These are phyloP conservation scores for Aspergillus sclerotiicarbonarius DNA, from an alignment of 495 filamentous ascomycete genomes.

Conservation along the genomic window DNA sequence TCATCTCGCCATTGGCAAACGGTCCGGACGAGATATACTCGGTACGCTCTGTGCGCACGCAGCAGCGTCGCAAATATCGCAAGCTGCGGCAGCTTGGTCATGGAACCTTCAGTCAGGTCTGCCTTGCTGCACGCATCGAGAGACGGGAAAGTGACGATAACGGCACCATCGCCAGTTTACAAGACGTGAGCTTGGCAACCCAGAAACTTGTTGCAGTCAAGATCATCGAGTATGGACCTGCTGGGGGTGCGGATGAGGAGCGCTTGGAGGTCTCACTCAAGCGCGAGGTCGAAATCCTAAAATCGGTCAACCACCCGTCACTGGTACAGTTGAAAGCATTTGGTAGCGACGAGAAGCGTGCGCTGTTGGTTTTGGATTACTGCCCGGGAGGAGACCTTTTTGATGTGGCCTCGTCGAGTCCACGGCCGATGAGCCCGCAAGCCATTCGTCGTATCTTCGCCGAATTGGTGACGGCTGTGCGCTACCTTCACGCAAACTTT, in stretches of 20 bases:
- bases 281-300: conserved; percentile 91
- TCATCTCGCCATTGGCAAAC: conserved; percentile 24
- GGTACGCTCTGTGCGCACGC: conserved; percentile 44
- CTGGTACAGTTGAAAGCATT: conserved; percentile 87
- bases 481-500: conserved; percentile 76
- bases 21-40: conserved; percentile 39
- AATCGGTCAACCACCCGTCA: conserved; percentile 80
- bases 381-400: conserved; percentile 94
- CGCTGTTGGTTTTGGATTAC: conserved; percentile 83
- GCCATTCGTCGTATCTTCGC: conserved; percentile 85
- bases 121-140: conserved; percentile 71
- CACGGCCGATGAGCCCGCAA: conserved; percentile 59
- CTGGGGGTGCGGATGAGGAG: conserved; percentile 85
- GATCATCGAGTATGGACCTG: conserved; percentile 89
- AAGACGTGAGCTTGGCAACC: conserved; percentile 48
- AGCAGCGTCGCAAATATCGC: conserved; percentile 58
- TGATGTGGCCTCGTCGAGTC: conserved; percentile 72
- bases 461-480: conserved; percentile 80
- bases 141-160: conserved; percentile 22
- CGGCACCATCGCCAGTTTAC: conserved; percentile 34
- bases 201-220: conserved; percentile 89
- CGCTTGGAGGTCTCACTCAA: conserved; percentile 88
- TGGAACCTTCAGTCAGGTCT: conserved; percentile 92
- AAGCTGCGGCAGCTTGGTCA: conserved; percentile 80
- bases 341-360: conserved; percentile 74